These are phyloP conservation scores for Gossypioides kirkii DNA, from an alignment of 345 rosid species.

Conservation along the genomic window DNA sequence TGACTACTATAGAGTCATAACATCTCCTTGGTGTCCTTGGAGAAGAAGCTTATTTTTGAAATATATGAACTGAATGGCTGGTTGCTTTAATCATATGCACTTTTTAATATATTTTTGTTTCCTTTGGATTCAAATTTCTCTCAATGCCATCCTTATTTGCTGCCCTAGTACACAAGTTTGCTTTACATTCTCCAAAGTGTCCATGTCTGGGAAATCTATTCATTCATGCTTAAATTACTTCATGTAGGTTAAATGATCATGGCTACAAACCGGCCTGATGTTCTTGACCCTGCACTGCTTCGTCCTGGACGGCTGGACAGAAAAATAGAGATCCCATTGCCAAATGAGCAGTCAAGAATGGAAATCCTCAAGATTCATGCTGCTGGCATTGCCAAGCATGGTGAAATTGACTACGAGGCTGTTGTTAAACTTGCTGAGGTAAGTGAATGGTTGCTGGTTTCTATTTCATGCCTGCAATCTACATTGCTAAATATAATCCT, in stretches of 20 bases:
- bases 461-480: background rate
- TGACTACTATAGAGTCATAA: background rate
- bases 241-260: constrained; percentile 87
- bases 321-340: constrained; percentile 93
- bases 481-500: background rate
- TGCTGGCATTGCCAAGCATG: constrained; percentile 90
- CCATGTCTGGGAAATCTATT: background rate
- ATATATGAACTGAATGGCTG: background rate
- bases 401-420: constrained; percentile 94
- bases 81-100: background rate
- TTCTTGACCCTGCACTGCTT: constrained; percentile 93
- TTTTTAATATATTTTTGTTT: background rate
- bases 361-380: constrained; percentile 97
- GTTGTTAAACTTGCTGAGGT: constrained; percentile 97
- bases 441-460: constrained; percentile 14
- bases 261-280: constrained; percentile 98
- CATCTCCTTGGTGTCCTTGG: background rate
- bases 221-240: background rate
- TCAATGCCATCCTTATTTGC: background rate
- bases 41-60: background rate
- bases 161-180: background rate
- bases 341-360: constrained; percentile 94
- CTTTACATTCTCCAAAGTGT: background rate
- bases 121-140: background rate
- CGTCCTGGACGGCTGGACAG: constrained; percentile 91